Conservation (phyloP, 2,329 filamentous ascomycete genomes). For the Cytospora schulzeri region DNA sequence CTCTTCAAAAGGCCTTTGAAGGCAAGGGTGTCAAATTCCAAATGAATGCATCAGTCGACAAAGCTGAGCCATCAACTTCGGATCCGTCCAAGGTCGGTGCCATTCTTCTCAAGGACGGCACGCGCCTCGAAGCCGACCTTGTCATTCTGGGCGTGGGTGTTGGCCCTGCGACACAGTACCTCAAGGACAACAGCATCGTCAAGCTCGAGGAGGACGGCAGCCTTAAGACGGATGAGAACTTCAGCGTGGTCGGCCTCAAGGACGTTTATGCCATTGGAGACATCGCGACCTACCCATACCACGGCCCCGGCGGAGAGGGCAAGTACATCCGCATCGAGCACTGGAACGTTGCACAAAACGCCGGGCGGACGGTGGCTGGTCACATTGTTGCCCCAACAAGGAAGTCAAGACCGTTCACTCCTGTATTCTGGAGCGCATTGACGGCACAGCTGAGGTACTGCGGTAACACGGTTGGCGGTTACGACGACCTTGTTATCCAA, state of each 20-base stretch:
- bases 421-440: slow-evolving; percentile 95
- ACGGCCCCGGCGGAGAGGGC: slow-evolving; percentile 81
- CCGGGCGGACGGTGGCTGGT: slow-evolving; percentile 76
- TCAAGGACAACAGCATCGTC: slow-evolving; percentile 71
- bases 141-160: slow-evolving; percentile 93
- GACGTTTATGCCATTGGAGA: slow-evolving; percentile 94
- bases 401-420: slow-evolving; percentile 75
- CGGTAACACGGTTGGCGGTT: slow-evolving; percentile 79
- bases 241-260: slow-evolving; percentile 72
- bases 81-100: slow-evolving; percentile 75
- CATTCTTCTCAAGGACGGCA: slow-evolving; percentile 84
- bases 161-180: slow-evolving; percentile 78
- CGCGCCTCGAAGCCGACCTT: slow-evolving; percentile 79
- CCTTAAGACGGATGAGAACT: slow-evolving; percentile 76
- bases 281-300: slow-evolving; percentile 92
- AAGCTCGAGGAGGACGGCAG: slow-evolving; percentile 83
- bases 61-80: slow-evolving; percentile 71
- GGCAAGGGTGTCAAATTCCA: slow-evolving; percentile 88
- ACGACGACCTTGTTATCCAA: slow-evolving; percentile 80
- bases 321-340: slow-evolving; percentile 85
- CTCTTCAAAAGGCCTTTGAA: slow-evolving; percentile 79
- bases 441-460: slow-evolving; percentile 91
- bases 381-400: slow-evolving; percentile 70
- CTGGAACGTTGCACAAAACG: slow-evolving; percentile 97
- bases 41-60: slow-evolving; percentile 78